Evolutionary conservation across 2,329 filamentous ascomycete species (phyloP), one percentile per base, ranked within the genome.

Genomic region (Neobulgaria alba): DNA sequence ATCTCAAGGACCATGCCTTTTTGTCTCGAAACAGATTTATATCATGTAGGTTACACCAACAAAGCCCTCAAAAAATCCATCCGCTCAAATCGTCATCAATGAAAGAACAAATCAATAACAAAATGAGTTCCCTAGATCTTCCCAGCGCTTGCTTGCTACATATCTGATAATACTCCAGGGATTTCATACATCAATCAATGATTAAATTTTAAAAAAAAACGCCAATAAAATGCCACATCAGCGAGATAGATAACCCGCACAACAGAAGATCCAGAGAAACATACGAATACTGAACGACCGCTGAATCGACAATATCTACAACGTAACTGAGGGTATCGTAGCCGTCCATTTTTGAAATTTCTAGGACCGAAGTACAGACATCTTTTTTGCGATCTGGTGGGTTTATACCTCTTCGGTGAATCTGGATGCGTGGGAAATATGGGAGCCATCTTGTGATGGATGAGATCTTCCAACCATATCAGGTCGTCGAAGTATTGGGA

Each of bases 361-460:
- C 39, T 29, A 38, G 31, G 14, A 34, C 39, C 37, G 38, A 45
- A 21, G 38, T 44, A 48, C 44, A 45, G 39, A 45, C 38, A 21
- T 36, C 41, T 29, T 37, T 38, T n/a, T n/a, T n/a, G n/a, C n/a
- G n/a, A n/a, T n/a, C n/a, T n/a, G n/a, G n/a, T n/a, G n/a, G 35
- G 10, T 12, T 58, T 48, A 60, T 39, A 68, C 66, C 54, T 68
- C 65, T 58, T 69, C 67, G 29, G 64, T 67, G 47, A 69, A 69
- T 41, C 59, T 59, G 29, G 66, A 68, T 35, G 63, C 58, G 52
- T 66, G 60, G 18, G 65, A 67, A n/a, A n/a, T n/a, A 26, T 26
- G 23, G 12, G 23, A 26, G 29, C 65, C 65, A 50, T 68, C 66
- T 41, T 63, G 61, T 3, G 65, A 67, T 18, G 61, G 63, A 44